Base-by-base conservation (phyloP, 345 rosid species). In the Linum trigynum region DNA sequence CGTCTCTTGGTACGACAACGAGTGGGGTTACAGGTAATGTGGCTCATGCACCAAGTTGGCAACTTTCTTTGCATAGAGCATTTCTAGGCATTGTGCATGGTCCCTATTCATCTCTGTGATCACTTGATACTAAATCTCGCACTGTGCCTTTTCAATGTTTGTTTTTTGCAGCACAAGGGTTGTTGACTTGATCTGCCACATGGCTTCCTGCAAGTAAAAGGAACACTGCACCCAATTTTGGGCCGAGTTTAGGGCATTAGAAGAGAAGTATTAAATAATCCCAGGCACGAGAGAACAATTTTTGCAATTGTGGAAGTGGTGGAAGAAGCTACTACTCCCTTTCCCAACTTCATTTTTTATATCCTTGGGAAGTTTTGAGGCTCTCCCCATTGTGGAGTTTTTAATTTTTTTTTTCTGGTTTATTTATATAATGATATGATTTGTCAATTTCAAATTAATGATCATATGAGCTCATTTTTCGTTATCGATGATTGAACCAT, bases 1-100 rank as follows among this genome's bases (percentile, higher is more conserved):
- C 38, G 84, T 84, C 23, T 65, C 80, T 4, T 84, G 82, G 88
- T 76, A 84, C 51, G 85, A 81, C 74, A 81, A 84, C 9, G 85
- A 77, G 63, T 75, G 81, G 85, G 84, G 88, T 15, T 84, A 84
- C 82, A 79, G 81, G 83, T 82, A 77, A 68, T 23, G 32, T 23
- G 32, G 32, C 32, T 23, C 32, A 23, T 23, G 8, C 56, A 2
- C 38, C 11, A 35, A 16, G 32, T 39, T 15, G 38, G 37, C 6
- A 1, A 9, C 40, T 4, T n/a, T 1, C 23, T 5, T 23, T 23
- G n/a, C n/a, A 23, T 23, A 23, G 32, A 15, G 41, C 10, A 3
- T 0, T 39, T 4, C 2, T 7, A 2, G 0, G 3, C 2, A 10
- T n/a, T 40, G 42, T 16, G 7, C 7, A 38, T 38, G 11, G 3